phyloP scores from a whole-genome alignment of 106 monocot species.

The Phalaenopsis aphrodite region DNA sequence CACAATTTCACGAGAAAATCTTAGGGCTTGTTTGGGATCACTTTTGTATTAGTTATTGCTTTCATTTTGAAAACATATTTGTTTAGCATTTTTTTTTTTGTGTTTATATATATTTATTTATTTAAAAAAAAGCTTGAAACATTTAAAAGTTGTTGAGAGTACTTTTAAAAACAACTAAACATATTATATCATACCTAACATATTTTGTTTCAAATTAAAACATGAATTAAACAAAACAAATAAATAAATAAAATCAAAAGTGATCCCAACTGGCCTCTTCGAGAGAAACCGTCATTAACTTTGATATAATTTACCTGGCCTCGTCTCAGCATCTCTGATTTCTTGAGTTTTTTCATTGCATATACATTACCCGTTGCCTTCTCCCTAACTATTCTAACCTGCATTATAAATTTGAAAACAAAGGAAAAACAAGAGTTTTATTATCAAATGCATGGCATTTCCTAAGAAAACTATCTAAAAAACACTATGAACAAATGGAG shows the following conservation, averaged over 20 bases:
- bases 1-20: not conserved
- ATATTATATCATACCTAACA: no score
- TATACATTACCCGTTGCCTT: constrained; percentile 27
- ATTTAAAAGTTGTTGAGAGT: no score
- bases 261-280: no score
- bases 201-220: no score
- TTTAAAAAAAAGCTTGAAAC: no score
- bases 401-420: constrained; percentile 6
- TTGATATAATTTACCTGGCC: constrained; percentile 31
- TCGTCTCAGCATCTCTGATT: constrained; percentile 48
- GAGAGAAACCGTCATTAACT: not conserved
- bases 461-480: not conserved
- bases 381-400: constrained; percentile 41
- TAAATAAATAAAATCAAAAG: no score
- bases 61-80: no score
- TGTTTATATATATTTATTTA: no score
- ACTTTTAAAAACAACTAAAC: no score
- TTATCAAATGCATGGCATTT: constrained; percentile 11
- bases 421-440: not conserved
- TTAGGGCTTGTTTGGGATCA: not conserved
- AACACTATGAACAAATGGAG: not conserved
- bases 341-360: constrained; percentile 54
- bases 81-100: no score
- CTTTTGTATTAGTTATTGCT: no score
- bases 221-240: no score